phyloP scores from a whole-genome alignment of 78 protist species.

The Speleostelium caveatum region DNA sequence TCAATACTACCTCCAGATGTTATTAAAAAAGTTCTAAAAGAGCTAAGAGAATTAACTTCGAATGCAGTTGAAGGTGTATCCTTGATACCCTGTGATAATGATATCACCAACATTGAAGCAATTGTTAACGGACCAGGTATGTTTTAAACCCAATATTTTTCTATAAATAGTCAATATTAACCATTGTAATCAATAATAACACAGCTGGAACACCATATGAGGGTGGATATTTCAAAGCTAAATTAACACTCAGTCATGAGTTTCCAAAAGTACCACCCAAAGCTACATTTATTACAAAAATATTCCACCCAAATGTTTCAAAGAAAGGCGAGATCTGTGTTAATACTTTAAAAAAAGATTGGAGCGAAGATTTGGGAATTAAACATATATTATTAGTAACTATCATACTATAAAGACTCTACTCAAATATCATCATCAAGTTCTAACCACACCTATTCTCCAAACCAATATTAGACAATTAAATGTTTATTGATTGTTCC shows the following conservation, averaged over 20 bases:
- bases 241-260: conserved; percentile 86
- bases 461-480: conserved; percentile 80
- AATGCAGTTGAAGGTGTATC: conserved; percentile 85
- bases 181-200: neutral
- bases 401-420: neutral
- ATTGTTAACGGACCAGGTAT: conserved; percentile 93
- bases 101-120: conserved; percentile 89
- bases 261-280: conserved; percentile 98
- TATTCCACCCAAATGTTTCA: conserved; percentile 99
- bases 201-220: conserved; percentile 97
- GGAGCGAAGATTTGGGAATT: conserved; percentile 94
- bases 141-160: neutral
- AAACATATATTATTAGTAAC: conserved; percentile 91
- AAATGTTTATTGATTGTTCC: conserved; percentile 98
- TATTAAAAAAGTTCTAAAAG: conserved; percentile 82
- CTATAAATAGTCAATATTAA: neutral
- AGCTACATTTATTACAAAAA: conserved; percentile 95
- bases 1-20: conserved; percentile 81
- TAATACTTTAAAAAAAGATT: conserved; percentile 98
- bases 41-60: conserved; percentile 64
- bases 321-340: conserved; percentile 98
- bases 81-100: conserved; percentile 85
- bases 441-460: neutral
- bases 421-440: neutral
- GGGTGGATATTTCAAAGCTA: conserved; percentile 93